phyloP scores from a whole-genome alignment of 371 early-diverging fungal genomes.

The Mortierella sp. region DNA sequence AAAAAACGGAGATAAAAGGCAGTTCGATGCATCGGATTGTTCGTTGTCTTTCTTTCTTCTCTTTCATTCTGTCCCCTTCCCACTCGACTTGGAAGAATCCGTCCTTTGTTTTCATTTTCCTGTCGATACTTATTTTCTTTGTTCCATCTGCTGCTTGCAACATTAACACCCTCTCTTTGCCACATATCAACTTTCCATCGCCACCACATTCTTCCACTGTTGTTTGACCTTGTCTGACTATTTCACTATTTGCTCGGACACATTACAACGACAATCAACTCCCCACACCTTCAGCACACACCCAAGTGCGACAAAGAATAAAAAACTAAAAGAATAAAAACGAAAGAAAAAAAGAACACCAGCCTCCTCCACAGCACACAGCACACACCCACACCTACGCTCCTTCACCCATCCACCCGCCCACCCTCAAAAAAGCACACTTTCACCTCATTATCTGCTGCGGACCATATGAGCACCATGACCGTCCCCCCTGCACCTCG shows the following conservation, averaged over 20 bases:
- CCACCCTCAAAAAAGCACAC: neutral
- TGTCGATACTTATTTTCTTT: neutral
- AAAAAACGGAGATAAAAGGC: constrained; percentile 1
- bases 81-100: neutral
- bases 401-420: neutral
- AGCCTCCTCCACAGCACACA: neutral
- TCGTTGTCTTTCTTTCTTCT: constrained; percentile 1
- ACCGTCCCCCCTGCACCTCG: constrained; percentile 33
- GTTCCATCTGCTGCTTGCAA: neutral
- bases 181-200: neutral
- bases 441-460: neutral
- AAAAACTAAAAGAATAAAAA: neutral
- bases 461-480: constrained; percentile 35
- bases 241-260: constrained; percentile 10
- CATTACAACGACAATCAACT: neutral
- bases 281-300: neutral
- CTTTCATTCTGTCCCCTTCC: constrained; percentile 3
- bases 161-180: neutral
- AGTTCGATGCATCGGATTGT: neutral
- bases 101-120: neutral
- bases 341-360: constrained; percentile 15
- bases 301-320: neutral
- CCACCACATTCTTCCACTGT: neutral
- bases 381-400: neutral
- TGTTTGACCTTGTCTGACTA: neutral